phyloP scores from a whole-genome alignment of 2,329 filamentous ascomycete genomes.

The Atkinsonella hypoxylon region DNA sequence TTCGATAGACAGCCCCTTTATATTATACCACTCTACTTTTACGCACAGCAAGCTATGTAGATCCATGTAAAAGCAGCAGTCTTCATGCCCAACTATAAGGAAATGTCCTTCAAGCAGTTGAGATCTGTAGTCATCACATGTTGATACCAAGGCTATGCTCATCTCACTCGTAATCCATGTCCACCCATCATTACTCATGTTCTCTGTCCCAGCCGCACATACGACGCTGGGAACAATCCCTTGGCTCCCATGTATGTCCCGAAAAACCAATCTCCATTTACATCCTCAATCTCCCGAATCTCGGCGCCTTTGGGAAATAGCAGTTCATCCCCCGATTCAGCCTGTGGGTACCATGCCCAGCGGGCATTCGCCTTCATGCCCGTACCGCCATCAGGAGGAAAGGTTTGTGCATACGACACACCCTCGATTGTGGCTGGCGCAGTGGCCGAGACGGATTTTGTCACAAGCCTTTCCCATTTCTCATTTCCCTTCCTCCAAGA shows the following conservation, averaged over 20 bases:
- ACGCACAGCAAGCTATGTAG: too few relatives aligned
- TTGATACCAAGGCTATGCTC: background rate
- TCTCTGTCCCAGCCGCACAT: conserved; percentile 36
- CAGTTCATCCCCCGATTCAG: conserved; percentile 59
- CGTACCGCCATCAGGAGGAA: conserved; percentile 65
- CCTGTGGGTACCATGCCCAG: conserved; percentile 69
- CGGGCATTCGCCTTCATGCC: conserved; percentile 51
- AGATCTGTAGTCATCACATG: too few relatives aligned
- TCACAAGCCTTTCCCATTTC: conserved; percentile 34
- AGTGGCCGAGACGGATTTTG: conserved; percentile 35
- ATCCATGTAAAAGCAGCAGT: too few relatives aligned
- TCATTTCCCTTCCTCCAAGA: conserved; percentile 34
- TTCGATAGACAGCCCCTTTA: too few relatives aligned
- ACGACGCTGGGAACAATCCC: conserved; percentile 70
- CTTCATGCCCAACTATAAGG: too few relatives aligned
- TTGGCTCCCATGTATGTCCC: conserved; percentile 72
- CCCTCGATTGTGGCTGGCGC: conserved; percentile 22
- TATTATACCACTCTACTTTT: too few relatives aligned
- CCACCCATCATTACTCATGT: background rate
- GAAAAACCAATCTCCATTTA: conserved; percentile 85
- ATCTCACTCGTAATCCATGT: background rate
- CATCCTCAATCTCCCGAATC: conserved; percentile 70
- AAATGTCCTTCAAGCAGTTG: too few relatives aligned
- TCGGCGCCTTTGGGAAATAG: conserved; percentile 75
- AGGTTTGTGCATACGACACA: conserved; percentile 23